A percentile compares a stretch with the other conserved stretches of the same genome.
Conservation (phyloP, 495 filamentous ascomycete genomes). For the Aspergillus avenaceus region DNA sequence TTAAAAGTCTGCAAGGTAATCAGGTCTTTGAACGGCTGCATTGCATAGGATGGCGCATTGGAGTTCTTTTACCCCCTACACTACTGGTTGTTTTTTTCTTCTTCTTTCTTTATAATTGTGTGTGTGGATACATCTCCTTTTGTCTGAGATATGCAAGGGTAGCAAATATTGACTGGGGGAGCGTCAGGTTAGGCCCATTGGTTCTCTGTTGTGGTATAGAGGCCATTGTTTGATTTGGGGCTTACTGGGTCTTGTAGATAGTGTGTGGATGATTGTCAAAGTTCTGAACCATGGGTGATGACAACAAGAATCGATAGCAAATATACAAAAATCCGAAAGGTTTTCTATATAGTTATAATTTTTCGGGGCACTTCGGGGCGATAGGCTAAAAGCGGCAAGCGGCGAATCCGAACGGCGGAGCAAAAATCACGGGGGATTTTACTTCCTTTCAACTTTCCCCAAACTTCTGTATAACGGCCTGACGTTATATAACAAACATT, state of each 20-base stretch:
- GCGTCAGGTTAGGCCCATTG: too few relatives aligned
- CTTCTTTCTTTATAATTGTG: not conserved
- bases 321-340: too few relatives aligned
- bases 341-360: not conserved
- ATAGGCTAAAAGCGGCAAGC: slow-evolving; percentile 2
- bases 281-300: too few relatives aligned
- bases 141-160: not conserved
- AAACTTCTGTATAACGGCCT: not conserved
- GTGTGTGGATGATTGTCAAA: not conserved
- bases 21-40: slow-evolving; percentile 4
- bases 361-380: not conserved
- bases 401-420: not conserved
- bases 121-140: not conserved
- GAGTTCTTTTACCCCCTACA: slow-evolving; percentile 11
- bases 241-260: not conserved
- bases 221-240: not conserved
- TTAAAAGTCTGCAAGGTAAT: not conserved
- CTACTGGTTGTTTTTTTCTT: not conserved
- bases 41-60: slow-evolving; percentile 23
- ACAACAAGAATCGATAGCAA: too few relatives aligned
- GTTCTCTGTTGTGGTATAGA: not conserved
- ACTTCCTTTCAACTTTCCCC: not conserved
- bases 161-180: too few relatives aligned
- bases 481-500: not conserved
- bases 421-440: not conserved